Conservation (phyloP, 345 rosid genomes). For the Sonneratia caseolaris region DNA sequence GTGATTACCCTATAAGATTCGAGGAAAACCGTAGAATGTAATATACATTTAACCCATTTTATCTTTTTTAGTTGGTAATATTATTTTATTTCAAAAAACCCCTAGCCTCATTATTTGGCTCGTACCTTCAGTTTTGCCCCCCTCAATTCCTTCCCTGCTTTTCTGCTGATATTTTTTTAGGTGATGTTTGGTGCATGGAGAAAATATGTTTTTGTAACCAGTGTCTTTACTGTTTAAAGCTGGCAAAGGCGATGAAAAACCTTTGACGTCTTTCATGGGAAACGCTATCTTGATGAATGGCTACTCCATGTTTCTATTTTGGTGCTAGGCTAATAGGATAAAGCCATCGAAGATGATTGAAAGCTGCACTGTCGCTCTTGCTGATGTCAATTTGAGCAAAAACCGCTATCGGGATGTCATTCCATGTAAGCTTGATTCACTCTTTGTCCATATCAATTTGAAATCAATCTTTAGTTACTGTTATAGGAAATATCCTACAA, state of each 20-base stretch:
- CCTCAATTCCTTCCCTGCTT: too few species aligned
- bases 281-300: not conserved
- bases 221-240: not conserved
- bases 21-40: too few species aligned
- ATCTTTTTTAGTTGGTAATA: too few species aligned
- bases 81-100: too few species aligned
- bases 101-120: not conserved
- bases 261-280: not conserved
- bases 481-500: not conserved
- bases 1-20: too few species aligned
- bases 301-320: not conserved
- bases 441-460: not conserved
- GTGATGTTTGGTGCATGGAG: not conserved
- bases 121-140: not conserved
- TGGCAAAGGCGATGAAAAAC: not conserved
- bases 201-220: not conserved
- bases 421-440: conserved; percentile 41
- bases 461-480: not conserved
- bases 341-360: conserved; percentile 35
- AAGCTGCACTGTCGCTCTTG: conserved; percentile 48
- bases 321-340: conserved; percentile 41
- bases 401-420: conserved; percentile 65
- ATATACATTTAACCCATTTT: too few species aligned
- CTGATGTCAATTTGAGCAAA: conserved; percentile 45
- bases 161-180: not conserved